These are phyloP conservation scores for Alternaria brassicicola DNA, from an alignment of 2,329 filamentous ascomycete species.

Conservation along the genomic window DNA sequence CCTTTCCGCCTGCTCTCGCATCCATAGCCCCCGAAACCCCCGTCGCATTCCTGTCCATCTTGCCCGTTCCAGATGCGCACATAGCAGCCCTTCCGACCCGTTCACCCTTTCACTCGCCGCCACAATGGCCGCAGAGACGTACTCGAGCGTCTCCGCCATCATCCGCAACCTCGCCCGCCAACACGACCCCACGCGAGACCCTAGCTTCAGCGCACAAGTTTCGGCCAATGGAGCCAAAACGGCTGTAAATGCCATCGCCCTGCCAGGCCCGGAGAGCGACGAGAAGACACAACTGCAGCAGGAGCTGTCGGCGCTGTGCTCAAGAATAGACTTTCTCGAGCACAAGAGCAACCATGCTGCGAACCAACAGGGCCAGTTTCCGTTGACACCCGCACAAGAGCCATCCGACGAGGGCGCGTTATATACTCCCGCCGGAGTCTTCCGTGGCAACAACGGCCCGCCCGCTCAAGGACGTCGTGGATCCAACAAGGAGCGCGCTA, in stretches of 20 bases:
- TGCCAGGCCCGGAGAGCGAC: slow-evolving; percentile 77
- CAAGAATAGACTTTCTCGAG: slow-evolving; percentile 83
- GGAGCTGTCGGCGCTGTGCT: slow-evolving; percentile 79
- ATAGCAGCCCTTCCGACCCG: slow-evolving; percentile 38
- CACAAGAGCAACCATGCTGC: slow-evolving; percentile 72
- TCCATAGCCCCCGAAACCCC: slow-evolving; percentile 19
- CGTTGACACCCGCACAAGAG: slow-evolving; percentile 79
- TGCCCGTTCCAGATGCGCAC: slow-evolving; percentile 42
- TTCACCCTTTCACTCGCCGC: slow-evolving; percentile 27
- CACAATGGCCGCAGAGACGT: slow-evolving; percentile 46
- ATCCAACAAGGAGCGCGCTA: slow-evolving; percentile 46
- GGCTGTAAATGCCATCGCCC: slow-evolving; percentile 63
- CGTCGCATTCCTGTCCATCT: slow-evolving; percentile 14
- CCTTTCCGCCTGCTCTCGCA: slow-evolving; percentile 1
- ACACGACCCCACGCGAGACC: slow-evolving; percentile 51
- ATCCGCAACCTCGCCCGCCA: slow-evolving; percentile 58
- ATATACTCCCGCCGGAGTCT: slow-evolving; percentile 50
- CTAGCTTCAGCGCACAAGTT: slow-evolving; percentile 53
- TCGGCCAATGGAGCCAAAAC: slow-evolving; percentile 38
- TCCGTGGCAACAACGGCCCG: slow-evolving; percentile 41
- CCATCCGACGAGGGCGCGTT: slow-evolving; percentile 61
- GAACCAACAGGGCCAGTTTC: slow-evolving; percentile 63
- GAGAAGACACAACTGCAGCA: slow-evolving; percentile 81
- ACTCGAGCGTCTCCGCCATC: slow-evolving; percentile 49
- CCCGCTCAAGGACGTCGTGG: slow-evolving; percentile 35